phyloP scores from a whole-genome alignment of 345 rosid species.

The Trapa bicornis region DNA sequence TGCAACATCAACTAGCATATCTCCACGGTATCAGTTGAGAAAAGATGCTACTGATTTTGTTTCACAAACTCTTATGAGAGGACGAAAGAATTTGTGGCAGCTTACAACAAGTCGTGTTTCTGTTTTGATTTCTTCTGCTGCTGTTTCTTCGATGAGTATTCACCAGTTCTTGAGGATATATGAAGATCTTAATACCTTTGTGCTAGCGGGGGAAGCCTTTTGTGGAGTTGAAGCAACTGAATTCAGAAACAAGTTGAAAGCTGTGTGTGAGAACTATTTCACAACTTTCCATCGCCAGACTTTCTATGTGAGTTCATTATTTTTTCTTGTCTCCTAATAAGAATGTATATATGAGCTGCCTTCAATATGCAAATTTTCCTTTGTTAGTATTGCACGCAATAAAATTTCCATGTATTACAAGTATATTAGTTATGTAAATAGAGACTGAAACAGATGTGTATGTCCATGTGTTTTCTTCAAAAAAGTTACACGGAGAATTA shows the following conservation, averaged over 20 bases:
- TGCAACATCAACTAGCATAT: constrained; percentile 53
- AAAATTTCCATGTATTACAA: too few species aligned
- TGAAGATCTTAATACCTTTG: constrained; percentile 74
- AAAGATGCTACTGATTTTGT: constrained; percentile 80
- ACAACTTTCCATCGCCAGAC: constrained; percentile 80
- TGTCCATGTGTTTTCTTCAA: background rate
- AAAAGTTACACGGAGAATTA: background rate
- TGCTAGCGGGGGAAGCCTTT: constrained; percentile 95
- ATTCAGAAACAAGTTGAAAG: constrained; percentile 87
- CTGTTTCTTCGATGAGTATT: constrained; percentile 73
- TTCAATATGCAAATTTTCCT: constrained; percentile 8
- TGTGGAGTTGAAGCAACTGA: constrained; percentile 88
- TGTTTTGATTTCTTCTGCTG: constrained; percentile 82
- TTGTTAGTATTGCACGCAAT: background rate
- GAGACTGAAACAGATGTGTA: background rate
- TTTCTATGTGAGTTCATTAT: constrained; percentile 36
- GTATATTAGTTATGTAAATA: background rate
- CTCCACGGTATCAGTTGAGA: constrained; percentile 88
- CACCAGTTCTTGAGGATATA: constrained; percentile 90
- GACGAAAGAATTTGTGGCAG: constrained; percentile 95
- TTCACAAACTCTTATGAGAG: constrained; percentile 81
- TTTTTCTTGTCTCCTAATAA: constrained; percentile 43
- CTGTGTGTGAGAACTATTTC: constrained; percentile 74
- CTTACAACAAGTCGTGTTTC: constrained; percentile 87
- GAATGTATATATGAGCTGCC: constrained; percentile 61